phyloP scores from a whole-genome alignment of 768 basidiomycete species.

The Rossbeevera mucosa region DNA sequence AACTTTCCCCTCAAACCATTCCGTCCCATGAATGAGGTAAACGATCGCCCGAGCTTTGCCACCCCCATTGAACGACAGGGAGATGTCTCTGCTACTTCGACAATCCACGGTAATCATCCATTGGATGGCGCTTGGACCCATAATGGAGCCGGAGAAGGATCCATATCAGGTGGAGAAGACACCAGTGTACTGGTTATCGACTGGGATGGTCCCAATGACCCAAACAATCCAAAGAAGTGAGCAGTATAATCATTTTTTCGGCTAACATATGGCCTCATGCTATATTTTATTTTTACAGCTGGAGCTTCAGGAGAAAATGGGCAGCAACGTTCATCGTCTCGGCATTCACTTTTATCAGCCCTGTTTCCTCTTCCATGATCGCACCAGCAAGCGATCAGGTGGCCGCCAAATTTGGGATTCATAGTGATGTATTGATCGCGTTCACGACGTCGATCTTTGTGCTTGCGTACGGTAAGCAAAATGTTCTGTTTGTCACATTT shows the following conservation, averaged over 20 bases:
- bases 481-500: background rate
- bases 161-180: background rate
- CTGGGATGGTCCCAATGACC: slow-evolving; percentile 62
- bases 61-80: background rate
- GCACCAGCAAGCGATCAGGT: slow-evolving; percentile 58
- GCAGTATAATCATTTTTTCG: slow-evolving; percentile 11
- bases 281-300: slow-evolving; percentile 38
- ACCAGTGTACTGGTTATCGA: slow-evolving; percentile 38
- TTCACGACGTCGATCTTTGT: slow-evolving; percentile 60
- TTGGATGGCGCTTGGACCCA: background rate
- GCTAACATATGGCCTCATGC: background rate
- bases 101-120: background rate
- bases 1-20: background rate
- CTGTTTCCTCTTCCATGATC: slow-evolving; percentile 70
- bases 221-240: slow-evolving; percentile 56
- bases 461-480: slow-evolving; percentile 51
- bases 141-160: background rate
- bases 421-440: slow-evolving; percentile 42
- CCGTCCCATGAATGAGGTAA: background rate
- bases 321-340: slow-evolving; percentile 60
- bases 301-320: slow-evolving; percentile 60
- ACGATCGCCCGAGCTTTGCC: background rate
- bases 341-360: slow-evolving; percentile 62
- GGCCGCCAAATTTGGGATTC: slow-evolving; percentile 51
- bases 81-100: background rate